A percentile compares a stretch with the other conserved stretches of the same genome.
Evolutionary conservation across 257 asterid species (phyloP).

Genomic region (Solanum clarkiae): DNA sequence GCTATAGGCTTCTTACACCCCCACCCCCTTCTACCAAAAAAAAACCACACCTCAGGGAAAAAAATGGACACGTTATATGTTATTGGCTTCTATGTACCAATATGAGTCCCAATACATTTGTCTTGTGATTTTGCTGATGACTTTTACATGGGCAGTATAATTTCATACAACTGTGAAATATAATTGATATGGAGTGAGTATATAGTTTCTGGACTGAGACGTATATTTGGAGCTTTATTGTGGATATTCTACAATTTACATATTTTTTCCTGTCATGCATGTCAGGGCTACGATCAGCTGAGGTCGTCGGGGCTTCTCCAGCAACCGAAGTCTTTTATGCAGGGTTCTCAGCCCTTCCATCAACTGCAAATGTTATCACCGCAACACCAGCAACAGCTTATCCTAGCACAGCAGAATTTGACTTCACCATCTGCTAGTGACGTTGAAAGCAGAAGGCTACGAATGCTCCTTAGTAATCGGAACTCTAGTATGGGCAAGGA

Average conservation of each 20-base stretch:
- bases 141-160: neutral
- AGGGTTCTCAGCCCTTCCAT: constrained; percentile 86
- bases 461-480: constrained; percentile 78
- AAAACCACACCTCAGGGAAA: too few species aligned
- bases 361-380: constrained; percentile 89
- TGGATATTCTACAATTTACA: neutral
- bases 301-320: constrained; percentile 76
- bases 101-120: neutral
- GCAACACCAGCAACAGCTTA: constrained; percentile 95
- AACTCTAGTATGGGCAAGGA: constrained; percentile 85
- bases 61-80: neutral
- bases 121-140: neutral
- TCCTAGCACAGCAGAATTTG: constrained; percentile 84
- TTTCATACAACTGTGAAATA: too few species aligned
- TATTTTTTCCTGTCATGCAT: neutral
- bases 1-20: too few species aligned
- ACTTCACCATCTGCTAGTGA: constrained; percentile 78
- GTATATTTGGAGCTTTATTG: neutral
- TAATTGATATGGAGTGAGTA: neutral
- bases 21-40: too few species aligned
- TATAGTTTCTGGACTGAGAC: neutral
- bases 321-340: constrained; percentile 91
- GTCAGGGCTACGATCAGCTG: constrained; percentile 79
- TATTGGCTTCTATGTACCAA: neutral
- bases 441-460: constrained; percentile 74